Percentiles rank a stretch among this genome's conserved stretches.
These are phyloP conservation scores for Xenosphaeropsis pyriputrescens DNA, from an alignment of 2,329 filamentous ascomycete genomes.

Conservation along the genomic window DNA sequence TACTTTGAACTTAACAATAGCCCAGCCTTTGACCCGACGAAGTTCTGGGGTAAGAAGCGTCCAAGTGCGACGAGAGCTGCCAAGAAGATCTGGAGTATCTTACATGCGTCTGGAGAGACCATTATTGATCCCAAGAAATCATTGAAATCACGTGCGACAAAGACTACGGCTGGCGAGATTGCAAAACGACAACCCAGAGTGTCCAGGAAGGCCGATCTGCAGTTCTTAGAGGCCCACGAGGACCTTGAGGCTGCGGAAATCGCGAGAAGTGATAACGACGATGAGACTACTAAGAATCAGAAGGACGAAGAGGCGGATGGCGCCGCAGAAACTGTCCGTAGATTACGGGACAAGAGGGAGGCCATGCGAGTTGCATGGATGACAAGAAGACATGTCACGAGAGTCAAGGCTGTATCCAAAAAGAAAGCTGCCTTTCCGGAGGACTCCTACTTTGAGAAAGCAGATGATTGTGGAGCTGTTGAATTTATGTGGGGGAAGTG, in stretches of 20 bases:
- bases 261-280: conserved; percentile 1
- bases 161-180: conserved; percentile 8
- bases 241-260: conserved; percentile 5
- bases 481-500: conserved; percentile 18
- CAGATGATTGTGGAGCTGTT: conserved; percentile 10
- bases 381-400: conserved; percentile 20
- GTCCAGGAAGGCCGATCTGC: conserved; percentile 20
- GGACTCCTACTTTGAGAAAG: conserved; percentile 11
- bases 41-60: conserved; percentile 5
- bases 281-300: conserved; percentile 6
- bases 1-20: conserved; percentile 6
- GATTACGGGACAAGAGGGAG: conserved; percentile 14
- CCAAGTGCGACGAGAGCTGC: conserved; percentile 3
- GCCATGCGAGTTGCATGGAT: conserved; percentile 20
- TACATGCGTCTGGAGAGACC: conserved; percentile 4
- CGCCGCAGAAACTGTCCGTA: conserved; percentile 10
- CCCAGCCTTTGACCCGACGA: conserved; percentile 8
- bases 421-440: conserved; percentile 7
- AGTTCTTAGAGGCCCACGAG: conserved; percentile 19
- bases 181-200: conserved; percentile 13
- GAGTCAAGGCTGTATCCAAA: conserved; percentile 14
- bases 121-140: conserved; percentile 9
- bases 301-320: conserved; percentile 3
- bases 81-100: conserved; percentile 3
- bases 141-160: conserved; percentile 7